phyloP scores from a whole-genome alignment of 2,329 filamentous ascomycete genomes.

The Phialophora chinensis region DNA sequence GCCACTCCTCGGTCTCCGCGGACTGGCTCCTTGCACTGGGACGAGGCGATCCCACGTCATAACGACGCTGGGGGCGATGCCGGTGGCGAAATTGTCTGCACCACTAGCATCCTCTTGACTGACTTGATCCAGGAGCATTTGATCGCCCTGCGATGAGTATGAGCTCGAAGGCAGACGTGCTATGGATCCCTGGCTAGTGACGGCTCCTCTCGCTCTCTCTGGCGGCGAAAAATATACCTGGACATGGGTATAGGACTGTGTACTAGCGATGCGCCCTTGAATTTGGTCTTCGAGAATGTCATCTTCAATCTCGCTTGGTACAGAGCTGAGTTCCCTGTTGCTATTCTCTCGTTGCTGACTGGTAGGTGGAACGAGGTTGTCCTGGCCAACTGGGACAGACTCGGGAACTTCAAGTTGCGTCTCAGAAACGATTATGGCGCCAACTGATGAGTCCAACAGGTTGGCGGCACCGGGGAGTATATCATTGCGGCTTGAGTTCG shows the following conservation, averaged over 20 bases:
- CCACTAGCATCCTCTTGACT: constrained; percentile 14
- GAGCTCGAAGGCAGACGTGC: constrained; percentile 21
- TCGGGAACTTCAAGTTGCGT: constrained; percentile 25
- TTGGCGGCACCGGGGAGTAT: neutral
- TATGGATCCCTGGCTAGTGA: neutral
- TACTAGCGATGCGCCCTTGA: neutral
- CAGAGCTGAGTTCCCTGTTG: neutral
- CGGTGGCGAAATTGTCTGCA: neutral
- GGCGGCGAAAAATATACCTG: neutral
- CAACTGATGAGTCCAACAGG: neutral
- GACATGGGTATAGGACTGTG: neutral
- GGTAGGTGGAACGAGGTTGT: neutral
- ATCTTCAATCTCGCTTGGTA: constrained; percentile 3
- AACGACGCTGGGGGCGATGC: neutral
- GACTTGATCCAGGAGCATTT: constrained; percentile 31
- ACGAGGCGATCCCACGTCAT: neutral
- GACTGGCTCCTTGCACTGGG: constrained; percentile 6
- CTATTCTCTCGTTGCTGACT: neutral
- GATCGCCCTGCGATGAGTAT: constrained; percentile 28
- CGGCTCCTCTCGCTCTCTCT: neutral
- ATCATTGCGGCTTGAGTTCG: neutral
- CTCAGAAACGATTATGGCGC: constrained; percentile 19
- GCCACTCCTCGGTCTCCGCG: constrained; percentile 24
- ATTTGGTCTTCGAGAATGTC: neutral
- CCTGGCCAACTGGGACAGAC: neutral